A percentile compares a stretch with the other conserved stretches of the same genome.
Evolutionary conservation across 139 green algal species (phyloP).

Genomic region (Tetraselmis chui): DNA sequence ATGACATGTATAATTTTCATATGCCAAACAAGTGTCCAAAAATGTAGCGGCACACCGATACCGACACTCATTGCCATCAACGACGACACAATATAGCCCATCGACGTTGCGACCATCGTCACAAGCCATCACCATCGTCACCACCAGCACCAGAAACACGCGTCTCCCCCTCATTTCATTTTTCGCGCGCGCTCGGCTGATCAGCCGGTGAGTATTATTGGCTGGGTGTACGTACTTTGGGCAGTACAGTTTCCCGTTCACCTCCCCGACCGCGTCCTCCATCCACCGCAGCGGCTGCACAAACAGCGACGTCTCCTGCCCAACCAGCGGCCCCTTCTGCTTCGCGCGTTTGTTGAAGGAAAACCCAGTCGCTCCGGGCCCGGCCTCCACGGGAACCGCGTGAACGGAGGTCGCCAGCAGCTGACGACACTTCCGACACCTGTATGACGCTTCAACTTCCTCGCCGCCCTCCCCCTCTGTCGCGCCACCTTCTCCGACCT

Average conservation of each 20-base stretch:
- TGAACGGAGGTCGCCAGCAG: conserved; percentile 5
- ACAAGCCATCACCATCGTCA: too few species aligned
- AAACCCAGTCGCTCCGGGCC: background rate
- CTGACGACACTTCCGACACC: background rate
- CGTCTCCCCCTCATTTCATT: too few species aligned
- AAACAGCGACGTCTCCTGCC: background rate
- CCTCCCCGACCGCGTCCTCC: background rate
- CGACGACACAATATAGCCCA: too few species aligned
- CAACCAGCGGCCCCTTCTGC: background rate
- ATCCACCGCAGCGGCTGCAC: conserved; percentile 8
- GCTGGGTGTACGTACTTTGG: background rate
- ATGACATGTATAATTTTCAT: too few species aligned
- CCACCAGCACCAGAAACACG: too few species aligned
- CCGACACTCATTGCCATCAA: too few species aligned
- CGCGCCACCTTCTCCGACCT: background rate
- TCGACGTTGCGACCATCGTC: too few species aligned
- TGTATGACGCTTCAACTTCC: background rate
- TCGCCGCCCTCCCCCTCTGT: background rate
- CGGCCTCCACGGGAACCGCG: background rate
- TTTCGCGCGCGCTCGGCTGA: too few species aligned
- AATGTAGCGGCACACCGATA: too few species aligned
- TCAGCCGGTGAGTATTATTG: too few species aligned
- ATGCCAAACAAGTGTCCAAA: too few species aligned
- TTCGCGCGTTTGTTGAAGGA: background rate
- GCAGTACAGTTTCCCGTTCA: conserved; percentile 3